Conservation (phyloP, 306 rosid genomes). For the Fragaria nilgerrensis region DNA sequence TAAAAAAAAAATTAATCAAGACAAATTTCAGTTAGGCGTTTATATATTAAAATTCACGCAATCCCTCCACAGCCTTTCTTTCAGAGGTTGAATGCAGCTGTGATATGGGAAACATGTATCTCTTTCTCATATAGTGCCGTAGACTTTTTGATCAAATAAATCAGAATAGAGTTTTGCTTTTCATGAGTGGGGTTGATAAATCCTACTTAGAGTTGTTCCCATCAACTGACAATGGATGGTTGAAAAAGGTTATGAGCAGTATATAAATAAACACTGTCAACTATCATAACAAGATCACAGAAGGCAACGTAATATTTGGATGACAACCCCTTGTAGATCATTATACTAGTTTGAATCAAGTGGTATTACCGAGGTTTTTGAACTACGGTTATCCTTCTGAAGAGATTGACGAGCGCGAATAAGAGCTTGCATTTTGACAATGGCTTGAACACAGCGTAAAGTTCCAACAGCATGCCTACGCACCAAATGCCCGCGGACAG, state of each 20-base stretch:
- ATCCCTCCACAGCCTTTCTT: not conserved
- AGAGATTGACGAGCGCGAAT: conserved; percentile 54
- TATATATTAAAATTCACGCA: not conserved
- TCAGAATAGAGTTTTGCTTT: not conserved
- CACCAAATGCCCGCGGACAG: conserved; percentile 87
- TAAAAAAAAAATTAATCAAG: not conserved
- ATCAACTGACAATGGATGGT: not conserved
- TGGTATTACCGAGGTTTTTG: conserved; percentile 45
- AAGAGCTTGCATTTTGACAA: conserved; percentile 79
- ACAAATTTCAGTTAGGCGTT: not conserved
- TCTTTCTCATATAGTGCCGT: not conserved
- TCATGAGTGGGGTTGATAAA: not conserved
- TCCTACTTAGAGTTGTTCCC: not conserved
- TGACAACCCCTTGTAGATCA: not conserved
- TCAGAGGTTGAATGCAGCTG: not conserved
- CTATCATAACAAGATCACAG: not conserved
- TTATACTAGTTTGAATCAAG: conserved; percentile 15
- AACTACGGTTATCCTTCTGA: conserved; percentile 21
- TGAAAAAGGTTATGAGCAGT: not conserved
- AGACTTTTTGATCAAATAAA: not conserved
- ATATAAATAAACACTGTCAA: not conserved
- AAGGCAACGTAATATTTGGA: not conserved
- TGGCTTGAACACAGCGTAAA: conserved; percentile 84
- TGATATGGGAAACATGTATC: not conserved
- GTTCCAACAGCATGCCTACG: conserved; percentile 90